Conservation (phyloP, 768 basidiomycete genomes). For the Hypholoma fasciculare region DNA sequence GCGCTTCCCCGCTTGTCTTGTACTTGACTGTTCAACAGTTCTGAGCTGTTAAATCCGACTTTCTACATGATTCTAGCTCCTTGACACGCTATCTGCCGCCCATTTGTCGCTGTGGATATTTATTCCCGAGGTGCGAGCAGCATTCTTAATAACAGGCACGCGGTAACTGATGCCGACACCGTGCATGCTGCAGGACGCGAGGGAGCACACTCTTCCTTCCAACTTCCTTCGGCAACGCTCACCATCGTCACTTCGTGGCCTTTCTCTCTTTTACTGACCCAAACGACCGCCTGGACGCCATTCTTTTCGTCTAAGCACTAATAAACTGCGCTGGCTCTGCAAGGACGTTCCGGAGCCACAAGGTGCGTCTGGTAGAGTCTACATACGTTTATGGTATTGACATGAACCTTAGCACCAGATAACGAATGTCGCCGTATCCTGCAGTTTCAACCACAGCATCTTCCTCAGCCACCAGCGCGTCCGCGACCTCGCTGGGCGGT, state of each 20-base stretch:
- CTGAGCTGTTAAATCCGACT: no score
- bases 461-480: conserved; percentile 9
- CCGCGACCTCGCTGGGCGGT: neutral
- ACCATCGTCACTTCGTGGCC: neutral
- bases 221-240: conserved; percentile 6
- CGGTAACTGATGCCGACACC: conserved; percentile 2
- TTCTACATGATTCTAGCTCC: no score
- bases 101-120: neutral
- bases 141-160: conserved; percentile 9
- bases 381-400: neutral
- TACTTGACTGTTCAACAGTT: no score
- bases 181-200: conserved; percentile 6
- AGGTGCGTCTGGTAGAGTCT: neutral
- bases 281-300: conserved; percentile 25
- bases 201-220: conserved; percentile 4
- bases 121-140: neutral
- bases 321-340: conserved; percentile 5
- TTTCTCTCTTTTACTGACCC: neutral
- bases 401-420: neutral
- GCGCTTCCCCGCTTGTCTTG: no score
- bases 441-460: conserved; percentile 5
- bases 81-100: no score
- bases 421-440: conserved; percentile 11
- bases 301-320: conserved; percentile 30
- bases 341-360: neutral